Evolutionary conservation across 2,329 filamentous ascomycete genomes (phyloP), one percentile per base, ranked within the genome.

Genomic region (Botryosphaeria dothidea): DNA sequence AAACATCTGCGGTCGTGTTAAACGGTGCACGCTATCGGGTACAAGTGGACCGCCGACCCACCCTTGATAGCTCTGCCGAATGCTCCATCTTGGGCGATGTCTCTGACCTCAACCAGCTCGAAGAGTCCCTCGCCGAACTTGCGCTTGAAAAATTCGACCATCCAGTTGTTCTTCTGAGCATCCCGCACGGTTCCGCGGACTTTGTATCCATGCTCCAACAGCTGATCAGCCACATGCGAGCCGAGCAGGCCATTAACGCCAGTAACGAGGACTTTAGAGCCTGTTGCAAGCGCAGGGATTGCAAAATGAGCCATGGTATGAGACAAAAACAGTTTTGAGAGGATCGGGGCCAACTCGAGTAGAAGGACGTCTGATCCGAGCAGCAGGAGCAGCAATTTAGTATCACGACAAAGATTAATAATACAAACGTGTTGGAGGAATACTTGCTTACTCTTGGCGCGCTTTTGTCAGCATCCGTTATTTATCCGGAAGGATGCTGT

Each of bases 161-260:
- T 19, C 72, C 75, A 78, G 19, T 61, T 63, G 48, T 67, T 69
- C 66, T 74, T 76, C 48, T 67, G 62, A 1, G 67, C 61, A 65
- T 73, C 67, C 21, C 76, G 70, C 15, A 74, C 72, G 0, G 71
- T 70, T 6, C 76, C 76, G 4, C 75, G 74, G 3, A 78, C 76
- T 29, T 71, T 69, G 65, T 77, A 78, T 4, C 72, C 75, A 45
- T 57, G 62, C 23, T 63, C 43, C 3, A 78, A 67, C 1, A 76
- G 64, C 51, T 75, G 72, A 41, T 77, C 72, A 2, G 66, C 71
- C 2, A 77, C 48, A 56, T 77, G 71, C n/a, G 70, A 72, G 15
- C 72, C 76, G 19, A 78, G 71, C 15, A 76, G 68, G 13, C 76
- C 75, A 65, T 74, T 77, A 7, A 69, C 72, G 4, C 75, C 76